These are phyloP conservation scores for Bipolaris sorokiniana DNA, from an alignment of 2,329 filamentous ascomycete genomes.

Conservation along the genomic window DNA sequence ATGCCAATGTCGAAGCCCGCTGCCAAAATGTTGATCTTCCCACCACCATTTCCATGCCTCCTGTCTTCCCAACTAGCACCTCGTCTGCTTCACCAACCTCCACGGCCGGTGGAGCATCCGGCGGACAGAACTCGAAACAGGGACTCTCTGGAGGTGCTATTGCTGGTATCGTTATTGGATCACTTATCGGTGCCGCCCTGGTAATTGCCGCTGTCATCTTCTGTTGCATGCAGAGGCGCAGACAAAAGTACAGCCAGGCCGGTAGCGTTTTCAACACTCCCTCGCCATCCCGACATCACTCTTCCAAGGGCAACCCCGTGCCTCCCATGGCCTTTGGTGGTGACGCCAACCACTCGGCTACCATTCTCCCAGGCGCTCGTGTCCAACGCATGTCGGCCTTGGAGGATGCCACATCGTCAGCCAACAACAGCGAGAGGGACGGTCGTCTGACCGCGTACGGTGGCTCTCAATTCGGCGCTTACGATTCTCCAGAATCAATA, in stretches of 20 bases:
- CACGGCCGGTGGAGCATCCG: conserved; percentile 29
- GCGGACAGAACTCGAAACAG: conserved; percentile 39
- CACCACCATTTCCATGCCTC: conserved; percentile 66
- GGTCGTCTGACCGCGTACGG: conserved; percentile 32
- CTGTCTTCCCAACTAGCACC: conserved; percentile 66
- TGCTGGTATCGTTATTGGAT: conserved; percentile 87
- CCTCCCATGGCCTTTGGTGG: conserved; percentile 52
- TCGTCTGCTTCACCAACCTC: conserved; percentile 58
- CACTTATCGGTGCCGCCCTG: conserved; percentile 72
- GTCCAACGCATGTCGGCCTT: conserved; percentile 96
- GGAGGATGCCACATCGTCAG: conserved; percentile 70
- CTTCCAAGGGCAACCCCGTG: conserved; percentile 41
- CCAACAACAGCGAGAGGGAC: conserved; percentile 51
- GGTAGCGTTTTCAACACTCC: conserved; percentile 89
- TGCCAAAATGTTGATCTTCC: conserved; percentile 82
- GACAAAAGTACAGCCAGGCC: conserved; percentile 64
- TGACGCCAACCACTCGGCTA: conserved; percentile 45
- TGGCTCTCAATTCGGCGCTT: conserved; percentile 36
- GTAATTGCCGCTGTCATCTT: conserved; percentile 68
- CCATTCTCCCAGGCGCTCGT: conserved; percentile 79
- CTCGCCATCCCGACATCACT: conserved; percentile 63
- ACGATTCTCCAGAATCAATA: conserved; percentile 72
- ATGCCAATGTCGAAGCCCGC: conserved; percentile 72
- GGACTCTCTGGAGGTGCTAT: conserved; percentile 84
- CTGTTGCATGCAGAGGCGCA: conserved; percentile 64